phyloP scores from a whole-genome alignment of 805 yeast genomes.

The Candida golubevii region DNA sequence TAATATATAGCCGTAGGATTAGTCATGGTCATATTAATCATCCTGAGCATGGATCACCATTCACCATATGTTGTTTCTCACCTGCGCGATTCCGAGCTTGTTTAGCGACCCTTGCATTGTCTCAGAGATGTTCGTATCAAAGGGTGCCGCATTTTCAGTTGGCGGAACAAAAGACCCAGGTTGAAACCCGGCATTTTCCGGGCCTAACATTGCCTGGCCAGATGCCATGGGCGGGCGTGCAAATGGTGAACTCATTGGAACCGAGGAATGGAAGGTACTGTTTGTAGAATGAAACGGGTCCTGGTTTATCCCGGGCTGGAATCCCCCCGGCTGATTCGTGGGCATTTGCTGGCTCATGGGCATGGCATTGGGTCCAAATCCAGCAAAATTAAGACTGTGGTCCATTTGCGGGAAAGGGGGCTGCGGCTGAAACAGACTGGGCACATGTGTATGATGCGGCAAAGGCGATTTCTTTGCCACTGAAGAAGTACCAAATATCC shows the following conservation, averaged over 20 bases:
- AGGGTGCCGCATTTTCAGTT: conserved; percentile 3
- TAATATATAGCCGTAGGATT: too few relatives aligned
- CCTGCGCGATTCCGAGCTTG: conserved; percentile 10
- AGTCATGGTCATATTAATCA: too few relatives aligned
- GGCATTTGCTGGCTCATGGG: conserved; percentile 6
- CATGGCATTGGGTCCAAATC: conserved; percentile 3
- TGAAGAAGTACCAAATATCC: conserved; percentile 2
- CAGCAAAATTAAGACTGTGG: background rate
- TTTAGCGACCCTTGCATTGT: conserved; percentile 10
- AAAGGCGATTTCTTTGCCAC: conserved; percentile 4
- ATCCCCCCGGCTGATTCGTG: background rate
- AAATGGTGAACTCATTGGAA: conserved; percentile 1
- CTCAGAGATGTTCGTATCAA: conserved; percentile 7
- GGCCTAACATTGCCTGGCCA: background rate
- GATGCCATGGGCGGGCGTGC: background rate
- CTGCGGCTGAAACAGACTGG: conserved; percentile 5
- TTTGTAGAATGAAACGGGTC: conserved; percentile 3
- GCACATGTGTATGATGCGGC: conserved; percentile 6
- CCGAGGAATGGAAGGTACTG: conserved; percentile 2
- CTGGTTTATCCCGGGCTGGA: conserved; percentile 2
- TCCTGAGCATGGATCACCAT: background rate
- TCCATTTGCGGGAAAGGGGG: conserved; percentile 5
- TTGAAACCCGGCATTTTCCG: conserved; percentile 3
- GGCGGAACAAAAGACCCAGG: conserved; percentile 3
- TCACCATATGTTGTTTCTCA: conserved; percentile 9